phyloP scores from a whole-genome alignment of 352 stramenopile species.

The Peronosclerospora sorghi region DNA sequence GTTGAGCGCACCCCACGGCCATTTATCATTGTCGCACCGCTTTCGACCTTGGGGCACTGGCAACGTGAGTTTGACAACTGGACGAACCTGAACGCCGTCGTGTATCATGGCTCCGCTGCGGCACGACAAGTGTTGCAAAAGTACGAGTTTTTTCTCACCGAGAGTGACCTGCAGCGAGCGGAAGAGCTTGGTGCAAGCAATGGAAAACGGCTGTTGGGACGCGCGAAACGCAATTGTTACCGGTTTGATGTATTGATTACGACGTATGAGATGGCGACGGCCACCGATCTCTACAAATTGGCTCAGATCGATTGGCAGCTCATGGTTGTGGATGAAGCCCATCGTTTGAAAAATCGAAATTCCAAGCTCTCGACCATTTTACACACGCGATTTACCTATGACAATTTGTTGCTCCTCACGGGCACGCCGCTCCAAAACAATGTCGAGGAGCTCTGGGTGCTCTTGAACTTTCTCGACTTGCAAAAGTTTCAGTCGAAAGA shows the following conservation, averaged over 20 bases:
- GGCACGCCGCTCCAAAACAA: slow-evolving; percentile 88
- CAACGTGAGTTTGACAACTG: slow-evolving; percentile 91
- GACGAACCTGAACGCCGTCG: slow-evolving; percentile 96
- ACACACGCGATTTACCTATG: slow-evolving; percentile 62
- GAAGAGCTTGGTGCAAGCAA: slow-evolving; percentile 22
- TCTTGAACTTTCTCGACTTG: slow-evolving; percentile 97
- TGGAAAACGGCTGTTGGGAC: slow-evolving; percentile 14
- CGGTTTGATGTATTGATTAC: slow-evolving; percentile 99
- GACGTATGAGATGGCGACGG: slow-evolving; percentile 97
- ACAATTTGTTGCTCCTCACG: slow-evolving; percentile 84
- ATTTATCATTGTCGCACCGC: slow-evolving; percentile 95
- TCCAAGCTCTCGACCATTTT: slow-evolving; percentile 90
- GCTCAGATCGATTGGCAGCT: slow-evolving; percentile 89
- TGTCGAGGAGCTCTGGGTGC: slow-evolving; percentile 92
- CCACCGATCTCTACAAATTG: slow-evolving; percentile 91
- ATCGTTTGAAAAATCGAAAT: slow-evolving; percentile 97
- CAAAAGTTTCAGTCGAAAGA: slow-evolving; percentile 90
- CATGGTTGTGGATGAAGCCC: slow-evolving; percentile 98
- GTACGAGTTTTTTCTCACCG: slow-evolving; percentile 90
- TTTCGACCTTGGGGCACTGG: slow-evolving; percentile 98
- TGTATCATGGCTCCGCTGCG: slow-evolving; percentile 94
- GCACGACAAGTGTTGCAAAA: slow-evolving; percentile 88
- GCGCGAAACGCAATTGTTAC: slow-evolving; percentile 49
- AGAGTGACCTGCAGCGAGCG: slow-evolving; percentile 32
- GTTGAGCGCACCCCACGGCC: slow-evolving; percentile 91